phyloP scores from a whole-genome alignment of 2,329 filamentous ascomycete species.

The Aureobasidium sp. region DNA sequence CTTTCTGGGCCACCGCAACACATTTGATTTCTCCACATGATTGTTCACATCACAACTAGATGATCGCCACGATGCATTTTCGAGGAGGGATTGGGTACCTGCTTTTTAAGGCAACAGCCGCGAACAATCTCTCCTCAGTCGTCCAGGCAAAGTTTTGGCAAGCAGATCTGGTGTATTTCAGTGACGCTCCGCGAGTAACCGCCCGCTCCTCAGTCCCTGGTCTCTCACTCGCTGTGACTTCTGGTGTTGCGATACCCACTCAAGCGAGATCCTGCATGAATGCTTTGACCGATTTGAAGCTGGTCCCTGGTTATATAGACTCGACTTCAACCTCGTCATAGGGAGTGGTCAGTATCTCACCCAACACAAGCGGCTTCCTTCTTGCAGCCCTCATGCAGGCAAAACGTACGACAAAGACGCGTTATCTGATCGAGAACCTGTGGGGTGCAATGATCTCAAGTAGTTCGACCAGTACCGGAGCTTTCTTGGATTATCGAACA shows the following conservation, averaged over 20 bases:
- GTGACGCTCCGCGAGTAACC: conserved; percentile 24
- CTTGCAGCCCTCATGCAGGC: conserved; percentile 32
- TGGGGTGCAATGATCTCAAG: conserved; percentile 38
- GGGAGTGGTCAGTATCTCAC: conserved; percentile 31
- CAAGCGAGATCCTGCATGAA: conserved; percentile 28
- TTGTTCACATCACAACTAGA: no score
- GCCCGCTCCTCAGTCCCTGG: conserved; percentile 27
- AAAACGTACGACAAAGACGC: conserved; percentile 20
- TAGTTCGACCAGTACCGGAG: conserved; percentile 28
- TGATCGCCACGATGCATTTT: no score
- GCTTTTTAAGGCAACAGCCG: no score
- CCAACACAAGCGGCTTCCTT: conserved; percentile 43
- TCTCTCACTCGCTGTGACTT: conserved; percentile 30
- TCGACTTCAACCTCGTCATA: neutral
- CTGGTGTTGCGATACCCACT: conserved; percentile 29
- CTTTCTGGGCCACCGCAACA: no score
- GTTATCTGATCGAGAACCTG: conserved; percentile 31
- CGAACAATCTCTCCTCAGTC: no score
- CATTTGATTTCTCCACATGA: no score
- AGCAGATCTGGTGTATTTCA: conserved; percentile 27
- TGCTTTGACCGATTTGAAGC: conserved; percentile 26
- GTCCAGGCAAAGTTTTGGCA: conserved; percentile 33
- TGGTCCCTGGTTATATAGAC: conserved; percentile 34
- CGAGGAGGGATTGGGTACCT: no score
- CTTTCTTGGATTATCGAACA: conserved; percentile 43